Conservation (phyloP, 768 basidiomycete genomes). For the Suillus variegatus region DNA sequence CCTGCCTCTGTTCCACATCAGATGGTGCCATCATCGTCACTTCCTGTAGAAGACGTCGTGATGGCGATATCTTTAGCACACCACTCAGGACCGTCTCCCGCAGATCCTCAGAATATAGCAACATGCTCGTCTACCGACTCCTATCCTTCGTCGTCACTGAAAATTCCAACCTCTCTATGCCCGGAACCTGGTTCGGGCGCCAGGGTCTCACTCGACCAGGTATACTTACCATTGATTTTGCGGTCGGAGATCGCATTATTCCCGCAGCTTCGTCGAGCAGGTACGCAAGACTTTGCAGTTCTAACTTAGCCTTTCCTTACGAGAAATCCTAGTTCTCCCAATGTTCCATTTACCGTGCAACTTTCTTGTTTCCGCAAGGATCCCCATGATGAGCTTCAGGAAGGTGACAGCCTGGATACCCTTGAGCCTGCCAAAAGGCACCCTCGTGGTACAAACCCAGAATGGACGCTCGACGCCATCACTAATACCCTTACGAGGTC, state of each 20-base stretch:
- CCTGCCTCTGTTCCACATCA: neutral
- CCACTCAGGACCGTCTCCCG: too few relatives aligned
- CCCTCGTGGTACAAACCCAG: slow-evolving; percentile 38
- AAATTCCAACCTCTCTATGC: slow-evolving; percentile 12
- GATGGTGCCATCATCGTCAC: too few relatives aligned
- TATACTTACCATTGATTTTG: slow-evolving; percentile 24
- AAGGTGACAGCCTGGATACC: neutral
- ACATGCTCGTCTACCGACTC: neutral
- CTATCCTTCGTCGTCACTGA: neutral
- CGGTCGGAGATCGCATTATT: slow-evolving; percentile 24
- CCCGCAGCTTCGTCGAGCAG: slow-evolving; percentile 1
- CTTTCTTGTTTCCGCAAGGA: slow-evolving; percentile 23
- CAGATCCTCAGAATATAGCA: neutral
- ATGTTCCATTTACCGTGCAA: slow-evolving; percentile 6
- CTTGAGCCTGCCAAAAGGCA: slow-evolving; percentile 42
- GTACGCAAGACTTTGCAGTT: neutral
- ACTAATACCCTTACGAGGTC: neutral
- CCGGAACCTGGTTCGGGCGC: slow-evolving; percentile 29
- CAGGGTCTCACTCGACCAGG: slow-evolving; percentile 21
- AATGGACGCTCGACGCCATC: neutral
- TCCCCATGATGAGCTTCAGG: neutral
- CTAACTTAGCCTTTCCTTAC: neutral
- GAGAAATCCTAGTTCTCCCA: neutral
- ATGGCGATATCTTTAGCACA: too few relatives aligned
- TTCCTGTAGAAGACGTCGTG: neutral